Evolutionary conservation across 139 green algal genomes (phyloP), one percentile per base, ranked within the genome.

Genomic region (Tetradesmus obliquus): DNA sequence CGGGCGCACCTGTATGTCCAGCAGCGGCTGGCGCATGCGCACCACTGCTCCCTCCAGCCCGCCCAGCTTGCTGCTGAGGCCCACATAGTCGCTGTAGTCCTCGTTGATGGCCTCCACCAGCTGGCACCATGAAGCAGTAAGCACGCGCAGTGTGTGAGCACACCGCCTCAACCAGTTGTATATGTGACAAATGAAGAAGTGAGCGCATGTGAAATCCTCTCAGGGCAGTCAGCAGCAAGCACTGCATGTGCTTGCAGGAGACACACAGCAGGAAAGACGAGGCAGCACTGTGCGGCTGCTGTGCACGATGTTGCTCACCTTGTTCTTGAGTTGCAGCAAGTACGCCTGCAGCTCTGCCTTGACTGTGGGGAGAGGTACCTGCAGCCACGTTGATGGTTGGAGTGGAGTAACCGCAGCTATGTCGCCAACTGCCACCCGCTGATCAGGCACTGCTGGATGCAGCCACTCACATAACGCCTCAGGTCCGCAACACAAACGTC

Each of bases 61-160:
- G 17, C 95, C 94, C 62, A 99, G 94, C 80, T 97, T 96, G 13
- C 95, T 96, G 90, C 93, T 97, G 9, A 99, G 95, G 86, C 94
- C 95, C 19, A 99, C 97, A 92, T 99, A 99, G 82, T 99, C 98
- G 24, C 95, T 91, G 90, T 99, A 99, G 94, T 99, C 97, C 60
- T 97, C 95, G 84, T 99, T 99, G 94, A 99, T 97, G 2, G 99
- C 97, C 92, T 98, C 96, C 45, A 98, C 96, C 5, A 99, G 83
- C 89, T 92, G 81, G 20, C 5, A 17, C n/a, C 24, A 55, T 55
- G 32, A n/a, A 83, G 22, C 79, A 86, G n/a, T 9, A 3, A 84
- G 55, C 45, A 76, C 8, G 22, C 55, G 55, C 45, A 79, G 13
- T 6, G 32, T 87, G 55, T 51, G 20, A 53, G 51, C 7, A 82